Percentiles rank a stretch among this genome's conserved stretches.
Evolutionary conservation across 306 rosid species (phyloP).

Genomic region (Vicia villosa): DNA sequence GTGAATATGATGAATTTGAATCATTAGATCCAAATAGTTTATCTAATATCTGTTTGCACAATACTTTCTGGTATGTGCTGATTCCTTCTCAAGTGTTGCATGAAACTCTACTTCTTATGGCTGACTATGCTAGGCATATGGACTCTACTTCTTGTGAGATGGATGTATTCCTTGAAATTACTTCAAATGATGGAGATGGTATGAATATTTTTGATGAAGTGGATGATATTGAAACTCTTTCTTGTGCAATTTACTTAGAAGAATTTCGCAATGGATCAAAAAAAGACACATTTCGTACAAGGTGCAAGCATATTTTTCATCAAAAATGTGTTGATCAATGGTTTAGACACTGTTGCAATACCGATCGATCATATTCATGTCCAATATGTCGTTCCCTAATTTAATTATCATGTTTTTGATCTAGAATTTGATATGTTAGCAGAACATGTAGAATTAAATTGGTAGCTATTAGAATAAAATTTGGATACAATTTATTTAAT

Average conservation of each 20-base stretch:
- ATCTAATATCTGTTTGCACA: not conserved
- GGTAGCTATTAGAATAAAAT: too few relatives aligned
- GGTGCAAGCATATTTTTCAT: constrained; percentile 17
- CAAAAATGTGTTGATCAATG: not conserved
- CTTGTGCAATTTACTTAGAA: constrained; percentile 24
- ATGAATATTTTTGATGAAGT: not conserved
- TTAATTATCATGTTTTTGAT: not conserved
- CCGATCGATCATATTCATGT: not conserved
- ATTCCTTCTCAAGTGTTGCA: not conserved
- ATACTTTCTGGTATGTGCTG: not conserved
- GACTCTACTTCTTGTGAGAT: not conserved
- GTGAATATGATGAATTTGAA: not conserved
- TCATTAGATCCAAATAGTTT: not conserved
- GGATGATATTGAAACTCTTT: not conserved
- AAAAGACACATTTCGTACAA: not conserved
- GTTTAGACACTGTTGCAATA: not conserved
- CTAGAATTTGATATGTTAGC: not conserved
- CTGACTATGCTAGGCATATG: not conserved
- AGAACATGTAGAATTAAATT: too few relatives aligned
- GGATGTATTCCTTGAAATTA: not conserved
- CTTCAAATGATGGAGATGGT: not conserved
- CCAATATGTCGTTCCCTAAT: not conserved
- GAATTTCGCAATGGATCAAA: not conserved
- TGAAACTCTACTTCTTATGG: not conserved
- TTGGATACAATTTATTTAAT: too few relatives aligned